A percentile compares a stretch with the other conserved stretches of the same genome.
These are phyloP conservation scores for Corylus avellana DNA, from an alignment of 306 rosid genomes.

Conservation along the genomic window DNA sequence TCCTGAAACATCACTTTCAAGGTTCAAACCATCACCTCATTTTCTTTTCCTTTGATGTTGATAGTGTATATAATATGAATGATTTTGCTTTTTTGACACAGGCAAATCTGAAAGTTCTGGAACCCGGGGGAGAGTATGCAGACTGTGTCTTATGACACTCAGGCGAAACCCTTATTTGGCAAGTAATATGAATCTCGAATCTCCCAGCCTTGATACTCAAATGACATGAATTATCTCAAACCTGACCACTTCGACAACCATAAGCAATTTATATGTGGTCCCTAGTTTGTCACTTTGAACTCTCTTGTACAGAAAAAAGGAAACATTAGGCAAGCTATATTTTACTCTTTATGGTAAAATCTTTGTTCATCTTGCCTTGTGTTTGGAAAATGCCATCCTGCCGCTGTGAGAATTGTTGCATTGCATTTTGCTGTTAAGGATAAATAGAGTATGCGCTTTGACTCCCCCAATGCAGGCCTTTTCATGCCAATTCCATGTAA, in stretches of 20 bases:
- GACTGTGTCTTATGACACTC: not conserved
- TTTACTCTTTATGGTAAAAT: not conserved
- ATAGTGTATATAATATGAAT: not conserved
- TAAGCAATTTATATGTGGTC: not conserved
- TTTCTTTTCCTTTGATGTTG: not conserved
- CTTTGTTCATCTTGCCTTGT: not conserved
- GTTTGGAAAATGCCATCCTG: not conserved
- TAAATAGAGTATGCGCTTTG: too few species aligned
- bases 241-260: not conserved
- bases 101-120: not conserved
- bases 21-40: not conserved
- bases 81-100: not conserved
- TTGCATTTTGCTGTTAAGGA: not conserved
- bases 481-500: not conserved
- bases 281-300: not conserved
- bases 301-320: not conserved
- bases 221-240: not conserved
- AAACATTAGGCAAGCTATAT: not conserved
- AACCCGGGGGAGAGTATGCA: not conserved
- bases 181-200: not conserved
- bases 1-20: conserved; percentile 19
- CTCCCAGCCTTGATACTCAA: not conserved
- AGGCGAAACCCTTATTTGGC: not conserved
- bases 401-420: not conserved
- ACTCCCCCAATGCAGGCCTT: too few species aligned